These are phyloP conservation scores for Hanseniaspora valbyensis DNA, from an alignment of 805 yeast species.

Conservation along the genomic window DNA sequence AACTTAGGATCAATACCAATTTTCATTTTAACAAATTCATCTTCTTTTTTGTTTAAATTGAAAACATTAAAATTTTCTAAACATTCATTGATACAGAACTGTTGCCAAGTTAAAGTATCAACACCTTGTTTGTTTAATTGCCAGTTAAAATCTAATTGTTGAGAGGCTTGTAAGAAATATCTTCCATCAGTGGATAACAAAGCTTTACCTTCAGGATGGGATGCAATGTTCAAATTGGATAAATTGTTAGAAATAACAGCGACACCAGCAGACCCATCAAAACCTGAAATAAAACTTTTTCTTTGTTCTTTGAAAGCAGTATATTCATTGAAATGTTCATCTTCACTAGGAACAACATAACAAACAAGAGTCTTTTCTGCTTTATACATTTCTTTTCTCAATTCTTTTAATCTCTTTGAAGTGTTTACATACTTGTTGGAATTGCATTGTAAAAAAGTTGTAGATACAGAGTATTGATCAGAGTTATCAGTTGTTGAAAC, in stretches of 20 bases:
- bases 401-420: slow-evolving; percentile 44
- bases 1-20: slow-evolving; percentile 80
- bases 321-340: slow-evolving; percentile 88
- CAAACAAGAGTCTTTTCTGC: slow-evolving; percentile 45
- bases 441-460: slow-evolving; percentile 24
- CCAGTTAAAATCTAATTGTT: slow-evolving; percentile 76
- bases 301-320: slow-evolving; percentile 73
- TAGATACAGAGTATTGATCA: slow-evolving; percentile 32
- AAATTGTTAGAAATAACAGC: slow-evolving; percentile 61
- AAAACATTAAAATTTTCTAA: slow-evolving; percentile 34
- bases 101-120: slow-evolving; percentile 69
- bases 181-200: slow-evolving; percentile 89
- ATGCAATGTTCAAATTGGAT: slow-evolving; percentile 31
- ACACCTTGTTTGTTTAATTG: slow-evolving; percentile 66
- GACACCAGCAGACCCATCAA: slow-evolving; percentile 87
- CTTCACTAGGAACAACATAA: slow-evolving; percentile 76
- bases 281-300: slow-evolving; percentile 72
- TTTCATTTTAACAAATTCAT: slow-evolving; percentile 32
- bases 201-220: slow-evolving; percentile 48
- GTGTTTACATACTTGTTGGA: slow-evolving; percentile 40
- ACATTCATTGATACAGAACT: slow-evolving; percentile 57
- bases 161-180: slow-evolving; percentile 80
- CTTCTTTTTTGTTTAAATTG: slow-evolving; percentile 21
- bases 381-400: slow-evolving; percentile 55
- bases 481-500: slow-evolving; percentile 7